phyloP scores from a whole-genome alignment of 2,329 filamentous ascomycete species.

The Aureobasidium lini region DNA sequence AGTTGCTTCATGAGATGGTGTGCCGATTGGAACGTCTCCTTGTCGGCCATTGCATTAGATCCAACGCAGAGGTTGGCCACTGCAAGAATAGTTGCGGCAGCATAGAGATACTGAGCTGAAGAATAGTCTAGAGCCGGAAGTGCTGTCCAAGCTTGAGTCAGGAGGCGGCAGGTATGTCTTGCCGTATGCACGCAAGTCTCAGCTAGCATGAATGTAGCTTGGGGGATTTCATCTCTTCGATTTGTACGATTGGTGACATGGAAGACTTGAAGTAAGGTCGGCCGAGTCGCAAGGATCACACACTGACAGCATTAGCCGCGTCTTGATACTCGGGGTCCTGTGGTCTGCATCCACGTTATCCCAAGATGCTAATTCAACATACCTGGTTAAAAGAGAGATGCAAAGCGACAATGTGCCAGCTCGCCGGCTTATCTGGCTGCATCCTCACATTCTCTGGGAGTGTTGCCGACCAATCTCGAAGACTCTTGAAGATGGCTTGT shows the following conservation, averaged over 20 bases:
- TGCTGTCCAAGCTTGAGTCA: conserved; percentile 40
- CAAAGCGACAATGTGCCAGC: conserved; percentile 22
- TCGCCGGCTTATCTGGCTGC: conserved; percentile 16
- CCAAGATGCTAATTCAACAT: neutral
- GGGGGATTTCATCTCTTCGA: conserved; percentile 12
- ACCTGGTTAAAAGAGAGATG: conserved; percentile 30
- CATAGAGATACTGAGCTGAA: conserved; percentile 42
- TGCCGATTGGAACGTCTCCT: conserved; percentile 35
- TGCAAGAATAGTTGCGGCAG: conserved; percentile 38
- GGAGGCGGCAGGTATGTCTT: conserved; percentile 36
- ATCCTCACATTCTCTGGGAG: conserved; percentile 16
- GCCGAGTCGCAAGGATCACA: conserved; percentile 28
- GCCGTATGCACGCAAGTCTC: conserved; percentile 39
- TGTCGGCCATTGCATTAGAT: conserved; percentile 27
- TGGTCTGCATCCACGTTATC: too few relatives aligned
- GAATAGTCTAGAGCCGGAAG: conserved; percentile 44
- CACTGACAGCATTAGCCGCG: conserved; percentile 14
- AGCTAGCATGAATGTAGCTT: conserved; percentile 8
- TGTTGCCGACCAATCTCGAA: conserved; percentile 30
- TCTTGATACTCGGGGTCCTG: too few relatives aligned
- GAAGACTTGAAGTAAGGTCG: conserved; percentile 27
- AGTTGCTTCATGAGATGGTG: conserved; percentile 34
- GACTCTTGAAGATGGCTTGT: conserved; percentile 29
- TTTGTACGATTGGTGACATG: conserved; percentile 18
- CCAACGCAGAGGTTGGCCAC: conserved; percentile 34